phyloP scores from a whole-genome alignment of 371 early-diverging fungal genomes.

The Parasitella parasitica region DNA sequence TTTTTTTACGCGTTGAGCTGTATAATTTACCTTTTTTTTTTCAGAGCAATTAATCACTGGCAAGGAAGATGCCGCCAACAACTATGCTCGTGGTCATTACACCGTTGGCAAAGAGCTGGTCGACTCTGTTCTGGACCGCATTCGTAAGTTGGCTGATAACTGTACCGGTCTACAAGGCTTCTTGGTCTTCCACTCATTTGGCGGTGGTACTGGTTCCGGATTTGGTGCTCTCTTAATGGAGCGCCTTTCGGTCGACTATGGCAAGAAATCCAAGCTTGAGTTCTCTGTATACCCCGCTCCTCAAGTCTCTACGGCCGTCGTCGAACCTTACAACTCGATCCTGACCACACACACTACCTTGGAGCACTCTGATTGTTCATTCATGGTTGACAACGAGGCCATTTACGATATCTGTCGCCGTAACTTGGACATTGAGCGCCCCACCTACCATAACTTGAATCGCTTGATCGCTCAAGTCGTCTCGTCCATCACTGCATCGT shows the following conservation, averaged over 20 bases:
- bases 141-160: conserved; percentile 97
- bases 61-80: conserved; percentile 99
- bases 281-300: conserved; percentile 99
- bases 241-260: conserved; percentile 94
- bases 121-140: conserved; percentile 95
- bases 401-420: conserved; percentile 98
- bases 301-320: conserved; percentile 96
- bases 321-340: conserved; percentile 99
- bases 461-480: conserved; percentile 99
- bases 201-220: conserved; percentile 99
- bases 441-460: conserved; percentile 97
- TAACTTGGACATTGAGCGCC: conserved; percentile 97
- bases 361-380: conserved; percentile 98
- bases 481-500: conserved; percentile 98
- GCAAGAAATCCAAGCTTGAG: conserved; percentile 98
- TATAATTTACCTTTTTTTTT: conserved; percentile 96
- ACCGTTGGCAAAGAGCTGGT: conserved; percentile 99
- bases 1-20: neutral
- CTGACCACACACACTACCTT: conserved; percentile 98
- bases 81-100: conserved; percentile 99
- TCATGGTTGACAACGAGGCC: conserved; percentile 99
- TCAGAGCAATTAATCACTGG: conserved; percentile 94
- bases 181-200: conserved; percentile 98
- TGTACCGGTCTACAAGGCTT: conserved; percentile 98
- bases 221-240: conserved; percentile 98